Evolutionary conservation across 352 stramenopile genomes (phyloP), one percentile per base, ranked within the genome.

Genomic region (Globisporangium recalcitrans): DNA sequence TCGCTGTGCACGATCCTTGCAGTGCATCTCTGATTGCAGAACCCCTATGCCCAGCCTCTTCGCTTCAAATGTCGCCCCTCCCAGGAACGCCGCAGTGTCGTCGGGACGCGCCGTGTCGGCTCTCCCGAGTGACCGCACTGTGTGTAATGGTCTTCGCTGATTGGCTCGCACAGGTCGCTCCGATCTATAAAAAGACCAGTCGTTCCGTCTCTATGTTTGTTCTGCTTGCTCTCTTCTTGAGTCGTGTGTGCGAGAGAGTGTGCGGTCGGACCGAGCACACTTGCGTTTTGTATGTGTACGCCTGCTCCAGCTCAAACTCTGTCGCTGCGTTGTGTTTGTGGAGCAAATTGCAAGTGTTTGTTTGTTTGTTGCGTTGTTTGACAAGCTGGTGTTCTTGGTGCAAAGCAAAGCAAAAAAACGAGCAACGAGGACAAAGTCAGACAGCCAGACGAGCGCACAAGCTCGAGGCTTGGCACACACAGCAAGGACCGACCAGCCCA

Each of bases 61-160:
- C 47, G 21, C 47, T 53, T 53, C 47, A 53, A 53, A 53, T 19
- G 24, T 53, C 47, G 47, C 47, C 47, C 24, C 47, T 11, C 47
- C 47, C 24, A 8, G 13, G 10, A 10, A 22, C 10, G 16, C 10
- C 0, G 19, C 29, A 44, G 11, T 3, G 13, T 0, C 1, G 3
- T 2, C 11, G 4, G 21, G 9, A 21, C 4, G n/a, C 1, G 47
- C 11, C 22, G 24, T 5, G 22, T 53, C 47, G 1, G 22, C 47
- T 21, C 47, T 31, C 47, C 13, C 22, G 13, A 31, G 47, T 53
- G 47, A 53, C 47, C 47, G 21, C 22, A 16, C 11, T n/a, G 47
- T 53, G 47, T 32, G 47, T 53, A 53, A 53, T 53, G 46, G 21
- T 31, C 22, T 7, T 11, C 21, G 22, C 21, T 52, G 47, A 53